A percentile compares a stretch with the other conserved stretches of the same genome.
These are phyloP conservation scores for Komagataella populi DNA, from an alignment of 805 yeast species.

Conservation along the genomic window DNA sequence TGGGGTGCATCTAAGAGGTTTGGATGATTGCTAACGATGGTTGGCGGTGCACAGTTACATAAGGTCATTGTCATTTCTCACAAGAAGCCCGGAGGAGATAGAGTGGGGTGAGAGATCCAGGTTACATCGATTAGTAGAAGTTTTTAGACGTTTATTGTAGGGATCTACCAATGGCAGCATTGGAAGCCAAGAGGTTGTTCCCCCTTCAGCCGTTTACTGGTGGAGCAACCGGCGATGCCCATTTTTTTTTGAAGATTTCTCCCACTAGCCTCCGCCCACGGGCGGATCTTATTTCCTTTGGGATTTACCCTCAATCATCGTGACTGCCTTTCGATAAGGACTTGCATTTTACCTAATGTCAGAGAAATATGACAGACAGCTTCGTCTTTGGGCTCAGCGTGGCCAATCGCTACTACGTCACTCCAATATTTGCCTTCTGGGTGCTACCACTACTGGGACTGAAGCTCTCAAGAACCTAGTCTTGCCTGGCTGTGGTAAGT, in stretches of 20 bases:
- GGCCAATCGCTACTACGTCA: conserved; percentile 56
- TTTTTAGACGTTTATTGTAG: too few relatives aligned
- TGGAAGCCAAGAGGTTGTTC: not conserved
- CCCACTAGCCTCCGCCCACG: not conserved
- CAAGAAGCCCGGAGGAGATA: too few relatives aligned
- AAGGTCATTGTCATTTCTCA: too few relatives aligned
- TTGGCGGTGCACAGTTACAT: too few relatives aligned
- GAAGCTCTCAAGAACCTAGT: conserved; percentile 71
- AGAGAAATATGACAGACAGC: conserved; percentile 68
- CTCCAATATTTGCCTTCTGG: conserved; percentile 48
- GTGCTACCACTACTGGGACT: conserved; percentile 41
- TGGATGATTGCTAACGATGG: not conserved
- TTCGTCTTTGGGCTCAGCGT: conserved; percentile 69
- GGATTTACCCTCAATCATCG: not conserved
- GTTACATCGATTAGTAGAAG: too few relatives aligned
- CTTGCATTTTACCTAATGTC: not conserved
- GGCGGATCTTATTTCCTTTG: not conserved
- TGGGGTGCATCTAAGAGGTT: not conserved
- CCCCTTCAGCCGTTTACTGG: not conserved
- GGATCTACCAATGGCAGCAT: too few relatives aligned
- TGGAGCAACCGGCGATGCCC: too few relatives aligned
- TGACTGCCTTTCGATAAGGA: not conserved
- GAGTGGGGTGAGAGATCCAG: too few relatives aligned
- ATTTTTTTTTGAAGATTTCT: not conserved
- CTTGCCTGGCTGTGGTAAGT: conserved; percentile 56